Percentiles rank a stretch among this genome's conserved stretches.
Conservation (phyloP, 2,329 filamentous ascomycete genomes). For the Trichoderma sp. region DNA sequence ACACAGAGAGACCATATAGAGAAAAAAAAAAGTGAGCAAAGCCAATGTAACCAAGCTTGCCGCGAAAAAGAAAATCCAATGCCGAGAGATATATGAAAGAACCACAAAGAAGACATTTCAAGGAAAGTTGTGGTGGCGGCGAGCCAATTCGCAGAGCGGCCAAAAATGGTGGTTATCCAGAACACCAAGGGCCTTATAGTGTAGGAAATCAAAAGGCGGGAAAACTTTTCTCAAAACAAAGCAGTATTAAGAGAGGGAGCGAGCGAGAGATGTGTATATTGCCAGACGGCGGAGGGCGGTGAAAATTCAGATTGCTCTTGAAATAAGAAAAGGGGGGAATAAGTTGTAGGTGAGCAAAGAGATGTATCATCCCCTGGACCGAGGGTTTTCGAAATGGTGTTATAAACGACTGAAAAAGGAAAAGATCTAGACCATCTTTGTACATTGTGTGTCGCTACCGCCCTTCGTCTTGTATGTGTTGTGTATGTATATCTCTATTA, state of each 20-base stretch:
- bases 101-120: neutral
- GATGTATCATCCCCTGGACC: conserved; percentile 7
- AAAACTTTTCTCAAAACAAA: neutral
- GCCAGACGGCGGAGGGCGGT: neutral
- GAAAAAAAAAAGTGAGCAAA: conserved; percentile 18
- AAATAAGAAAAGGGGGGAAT: neutral
- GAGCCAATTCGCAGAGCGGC: conserved; percentile 19
- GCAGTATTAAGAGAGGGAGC: neutral
- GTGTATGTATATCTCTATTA: neutral
- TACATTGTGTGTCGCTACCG: conserved; percentile 1
- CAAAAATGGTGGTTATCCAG: conserved; percentile 41
- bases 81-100: neutral
- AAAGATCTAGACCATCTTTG: conserved; percentile 26
- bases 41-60: neutral
- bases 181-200: conserved; percentile 41
- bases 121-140: conserved; percentile 18
- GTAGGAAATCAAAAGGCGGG: neutral
- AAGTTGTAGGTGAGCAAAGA: conserved; percentile 1
- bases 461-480: conserved; percentile 1
- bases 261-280: neutral
- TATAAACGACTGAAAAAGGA: conserved; percentile 2
- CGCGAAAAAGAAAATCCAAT: neutral
- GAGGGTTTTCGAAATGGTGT: conserved; percentile 24
- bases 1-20: conserved; percentile 11
- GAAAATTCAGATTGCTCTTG: neutral